Conservation (phyloP, 139 green algal species). For the Yamagishiella unicocca region DNA sequence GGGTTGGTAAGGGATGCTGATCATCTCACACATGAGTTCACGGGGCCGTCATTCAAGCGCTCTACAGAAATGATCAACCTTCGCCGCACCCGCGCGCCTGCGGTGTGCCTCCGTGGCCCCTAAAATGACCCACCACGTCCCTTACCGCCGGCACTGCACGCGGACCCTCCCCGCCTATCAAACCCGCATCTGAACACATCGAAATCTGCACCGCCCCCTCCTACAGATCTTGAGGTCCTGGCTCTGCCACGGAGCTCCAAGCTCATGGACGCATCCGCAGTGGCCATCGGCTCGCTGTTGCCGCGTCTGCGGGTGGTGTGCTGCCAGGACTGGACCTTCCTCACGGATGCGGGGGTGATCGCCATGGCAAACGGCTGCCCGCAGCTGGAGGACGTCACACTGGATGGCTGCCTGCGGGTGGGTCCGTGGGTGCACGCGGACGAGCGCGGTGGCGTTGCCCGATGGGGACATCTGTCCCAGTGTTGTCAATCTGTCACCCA, state of each 20-base stretch:
- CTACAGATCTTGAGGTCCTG: slow-evolving; percentile 24
- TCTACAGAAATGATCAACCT: too few species aligned
- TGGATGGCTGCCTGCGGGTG: slow-evolving; percentile 40
- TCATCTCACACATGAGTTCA: too few species aligned
- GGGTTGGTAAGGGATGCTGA: too few species aligned
- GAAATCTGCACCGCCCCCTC: background rate
- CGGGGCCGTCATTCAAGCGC: too few species aligned
- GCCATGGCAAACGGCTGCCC: slow-evolving; percentile 1
- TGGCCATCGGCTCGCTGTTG: background rate
- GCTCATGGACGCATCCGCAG: slow-evolving; percentile 8
- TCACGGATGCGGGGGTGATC: slow-evolving; percentile 12
- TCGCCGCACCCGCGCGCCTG: background rate
- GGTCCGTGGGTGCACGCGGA: background rate
- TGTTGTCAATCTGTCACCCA: too few species aligned
- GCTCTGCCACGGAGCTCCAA: slow-evolving; percentile 21
- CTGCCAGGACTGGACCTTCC: slow-evolving; percentile 13
- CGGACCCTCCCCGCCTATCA: too few species aligned
- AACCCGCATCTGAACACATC: too few species aligned
- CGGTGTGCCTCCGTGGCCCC: too few species aligned
- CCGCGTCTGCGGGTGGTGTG: background rate
- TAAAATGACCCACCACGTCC: too few species aligned
- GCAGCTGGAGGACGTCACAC: slow-evolving; percentile 6
- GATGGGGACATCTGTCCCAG: too few species aligned
- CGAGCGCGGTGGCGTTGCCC: background rate
- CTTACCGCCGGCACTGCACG: too few species aligned